Percentiles rank a stretch among this genome's conserved stretches.
These are phyloP conservation scores for Phytophthora ramorum DNA, from an alignment of 352 stramenopile genomes.

Conservation along the genomic window DNA sequence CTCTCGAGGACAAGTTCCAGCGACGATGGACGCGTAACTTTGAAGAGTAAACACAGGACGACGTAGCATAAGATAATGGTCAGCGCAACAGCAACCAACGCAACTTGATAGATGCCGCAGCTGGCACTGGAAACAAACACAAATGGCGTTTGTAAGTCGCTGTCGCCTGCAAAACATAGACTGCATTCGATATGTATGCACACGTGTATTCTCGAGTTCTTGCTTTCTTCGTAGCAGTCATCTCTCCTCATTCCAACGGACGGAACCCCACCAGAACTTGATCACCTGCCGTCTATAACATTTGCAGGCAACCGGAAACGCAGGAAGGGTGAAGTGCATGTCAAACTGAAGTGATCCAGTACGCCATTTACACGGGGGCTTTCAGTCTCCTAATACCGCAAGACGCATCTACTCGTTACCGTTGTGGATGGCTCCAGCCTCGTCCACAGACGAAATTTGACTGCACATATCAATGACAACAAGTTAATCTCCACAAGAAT, in stretches of 20 bases:
- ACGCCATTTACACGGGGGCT: conserved; percentile 16
- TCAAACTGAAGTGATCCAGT: conserved; percentile 11
- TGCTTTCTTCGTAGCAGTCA: conserved; percentile 7
- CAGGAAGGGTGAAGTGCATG: conserved; percentile 11
- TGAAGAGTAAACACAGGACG: conserved; percentile 36
- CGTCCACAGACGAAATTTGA: conserved; percentile 91
- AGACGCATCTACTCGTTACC: conserved; percentile 65
- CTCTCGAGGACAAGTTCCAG: conserved; percentile 70
- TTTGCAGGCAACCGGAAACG: conserved; percentile 13
- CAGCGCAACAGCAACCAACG: not conserved
- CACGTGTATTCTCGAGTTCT: conserved; percentile 36
- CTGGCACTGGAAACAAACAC: not conserved
- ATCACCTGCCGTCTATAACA: conserved; percentile 21
- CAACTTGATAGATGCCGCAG: conserved; percentile 9
- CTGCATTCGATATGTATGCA: conserved; percentile 21
- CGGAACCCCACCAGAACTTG: conserved; percentile 5
- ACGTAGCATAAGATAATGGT: conserved; percentile 15
- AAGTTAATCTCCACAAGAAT: conserved; percentile 6
- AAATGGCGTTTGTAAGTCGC: not conserved
- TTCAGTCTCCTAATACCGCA: conserved; percentile 21
- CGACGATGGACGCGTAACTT: conserved; percentile 76
- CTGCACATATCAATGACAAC: conserved; percentile 39
- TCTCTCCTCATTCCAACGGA: conserved; percentile 26
- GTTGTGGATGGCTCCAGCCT: conserved; percentile 83
- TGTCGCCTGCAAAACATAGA: conserved; percentile 21